Evolutionary conservation across 2,329 filamentous ascomycete genomes (phyloP).

Genomic region (Penicillium sp.): DNA sequence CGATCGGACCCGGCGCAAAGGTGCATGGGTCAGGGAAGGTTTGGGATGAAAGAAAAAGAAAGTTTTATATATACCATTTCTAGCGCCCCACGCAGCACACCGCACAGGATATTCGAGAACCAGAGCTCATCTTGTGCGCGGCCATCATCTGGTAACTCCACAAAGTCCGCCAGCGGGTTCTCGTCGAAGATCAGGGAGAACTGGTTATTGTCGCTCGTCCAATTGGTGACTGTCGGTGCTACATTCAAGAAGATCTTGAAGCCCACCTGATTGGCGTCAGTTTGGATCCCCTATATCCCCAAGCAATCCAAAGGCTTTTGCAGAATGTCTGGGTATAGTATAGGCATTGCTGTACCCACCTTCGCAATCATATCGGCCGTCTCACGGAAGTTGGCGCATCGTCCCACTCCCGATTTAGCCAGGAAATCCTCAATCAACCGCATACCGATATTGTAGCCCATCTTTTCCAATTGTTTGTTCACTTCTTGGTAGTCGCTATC

Average conservation of each 20-base stretch:
- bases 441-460: slow-evolving; percentile 98
- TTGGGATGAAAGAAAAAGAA: not conserved
- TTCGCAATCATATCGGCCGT: slow-evolving; percentile 97
- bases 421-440: slow-evolving; percentile 97
- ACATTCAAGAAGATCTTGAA: slow-evolving; percentile 99
- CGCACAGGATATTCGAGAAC: slow-evolving; percentile 98
- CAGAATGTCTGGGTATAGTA: no score
- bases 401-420: slow-evolving; percentile 87
- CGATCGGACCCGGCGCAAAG: slow-evolving; percentile 21
- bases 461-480: slow-evolving; percentile 97
- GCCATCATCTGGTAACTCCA: slow-evolving; percentile 94
- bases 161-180: slow-evolving; percentile 95
- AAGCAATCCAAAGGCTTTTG: no score
- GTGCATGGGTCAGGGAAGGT: slow-evolving; percentile 6
- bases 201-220: slow-evolving; percentile 94
- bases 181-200: slow-evolving; percentile 97
- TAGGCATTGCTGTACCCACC: no score
- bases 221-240: slow-evolving; percentile 89
- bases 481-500: slow-evolving; percentile 93
- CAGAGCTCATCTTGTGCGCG: slow-evolving; percentile 94
- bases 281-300: no score
- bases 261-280: slow-evolving; percentile 67
- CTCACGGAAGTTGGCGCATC: slow-evolving; percentile 91
- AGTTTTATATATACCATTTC: slow-evolving; percentile 75
- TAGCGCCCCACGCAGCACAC: slow-evolving; percentile 83